A percentile compares a stretch with the other conserved stretches of the same genome.
Conservation (phyloP, 2,329 filamentous ascomycete species). For the Drechslerella dactyloides region DNA sequence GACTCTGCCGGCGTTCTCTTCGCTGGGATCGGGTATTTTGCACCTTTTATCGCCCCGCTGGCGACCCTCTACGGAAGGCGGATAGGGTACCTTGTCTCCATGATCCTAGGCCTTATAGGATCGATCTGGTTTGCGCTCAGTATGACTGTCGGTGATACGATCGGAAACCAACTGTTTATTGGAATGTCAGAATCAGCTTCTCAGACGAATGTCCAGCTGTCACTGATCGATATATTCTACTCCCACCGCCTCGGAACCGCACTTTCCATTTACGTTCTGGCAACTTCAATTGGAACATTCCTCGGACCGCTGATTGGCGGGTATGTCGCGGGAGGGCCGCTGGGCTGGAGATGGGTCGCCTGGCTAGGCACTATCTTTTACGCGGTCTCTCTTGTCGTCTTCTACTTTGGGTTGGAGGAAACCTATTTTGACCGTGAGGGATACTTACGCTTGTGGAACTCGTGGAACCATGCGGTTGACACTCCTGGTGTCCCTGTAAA, state of each 20-base stretch:
- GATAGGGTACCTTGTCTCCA: slow-evolving; percentile 64
- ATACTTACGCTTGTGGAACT: too few species aligned
- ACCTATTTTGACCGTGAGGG: slow-evolving; percentile 62
- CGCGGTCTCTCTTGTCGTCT: slow-evolving; percentile 61
- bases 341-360: slow-evolving; percentile 66
- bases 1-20: slow-evolving; percentile 67
- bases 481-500: slow-evolving; percentile 40
- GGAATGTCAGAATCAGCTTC: slow-evolving; percentile 66
- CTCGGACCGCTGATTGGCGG: slow-evolving; percentile 64
- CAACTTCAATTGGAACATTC: slow-evolving; percentile 66
- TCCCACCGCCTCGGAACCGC: slow-evolving; percentile 66
- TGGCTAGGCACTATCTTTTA: slow-evolving; percentile 64
- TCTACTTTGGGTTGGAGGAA: slow-evolving; percentile 65
- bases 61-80: slow-evolving; percentile 65
- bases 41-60: slow-evolving; percentile 63
- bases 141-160: slow-evolving; percentile 60
- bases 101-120: slow-evolving; percentile 62
- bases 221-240: slow-evolving; percentile 66
- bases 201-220: slow-evolving; percentile 66
- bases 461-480: slow-evolving; percentile 54
- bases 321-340: slow-evolving; percentile 61
- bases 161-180: slow-evolving; percentile 66
- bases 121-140: slow-evolving; percentile 65
- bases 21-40: slow-evolving; percentile 65
- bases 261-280: slow-evolving; percentile 65